Percentiles rank a stretch among this genome's conserved stretches.
phyloP scores from a whole-genome alignment of 140 eudicot species.

The Cichorium intybus region DNA sequence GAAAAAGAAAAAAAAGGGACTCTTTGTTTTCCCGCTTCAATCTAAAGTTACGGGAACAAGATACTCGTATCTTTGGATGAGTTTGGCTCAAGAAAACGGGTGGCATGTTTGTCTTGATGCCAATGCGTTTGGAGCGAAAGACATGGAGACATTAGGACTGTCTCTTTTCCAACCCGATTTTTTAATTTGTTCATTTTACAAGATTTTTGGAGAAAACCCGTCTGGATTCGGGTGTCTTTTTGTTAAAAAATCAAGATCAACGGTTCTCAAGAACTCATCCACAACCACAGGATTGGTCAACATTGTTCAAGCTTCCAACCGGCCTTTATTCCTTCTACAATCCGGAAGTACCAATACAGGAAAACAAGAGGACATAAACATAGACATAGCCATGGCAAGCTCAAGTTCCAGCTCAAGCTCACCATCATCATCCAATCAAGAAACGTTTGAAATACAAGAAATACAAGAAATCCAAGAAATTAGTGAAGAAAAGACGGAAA shows the following conservation, averaged over 20 bases:
- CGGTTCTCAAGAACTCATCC: constrained; percentile 38
- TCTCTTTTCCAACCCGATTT: constrained; percentile 83
- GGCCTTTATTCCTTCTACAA: constrained; percentile 28
- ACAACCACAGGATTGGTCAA: constrained; percentile 48
- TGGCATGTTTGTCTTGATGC: constrained; percentile 94
- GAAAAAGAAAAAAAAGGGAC: constrained; percentile 46
- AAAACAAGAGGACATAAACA: constrained; percentile 5
- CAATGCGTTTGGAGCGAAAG: constrained; percentile 70
- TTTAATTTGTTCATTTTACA: constrained; percentile 74
- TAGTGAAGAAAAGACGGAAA: constrained; percentile 13
- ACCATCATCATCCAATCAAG: constrained; percentile 12
- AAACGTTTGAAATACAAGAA: constrained; percentile 24
- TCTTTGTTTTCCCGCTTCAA: constrained; percentile 81
- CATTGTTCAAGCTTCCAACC: constrained; percentile 42
- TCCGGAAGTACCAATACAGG: constrained; percentile 12
- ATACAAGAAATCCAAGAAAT: constrained; percentile 17
- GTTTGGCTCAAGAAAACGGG: constrained; percentile 76
- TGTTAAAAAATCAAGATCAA: constrained; percentile 56
- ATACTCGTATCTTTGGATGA: constrained; percentile 88
- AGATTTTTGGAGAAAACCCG: constrained; percentile 86
- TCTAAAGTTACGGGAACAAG: constrained; percentile 74
- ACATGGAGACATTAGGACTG: constrained; percentile 89
- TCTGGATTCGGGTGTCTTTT: constrained; percentile 90
- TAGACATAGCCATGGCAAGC: constrained; percentile 16
- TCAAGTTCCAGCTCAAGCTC: constrained; percentile 23